Evolutionary conservation across 352 stramenopile species (phyloP).

Genomic region (Globisporangium iwayamae): DNA sequence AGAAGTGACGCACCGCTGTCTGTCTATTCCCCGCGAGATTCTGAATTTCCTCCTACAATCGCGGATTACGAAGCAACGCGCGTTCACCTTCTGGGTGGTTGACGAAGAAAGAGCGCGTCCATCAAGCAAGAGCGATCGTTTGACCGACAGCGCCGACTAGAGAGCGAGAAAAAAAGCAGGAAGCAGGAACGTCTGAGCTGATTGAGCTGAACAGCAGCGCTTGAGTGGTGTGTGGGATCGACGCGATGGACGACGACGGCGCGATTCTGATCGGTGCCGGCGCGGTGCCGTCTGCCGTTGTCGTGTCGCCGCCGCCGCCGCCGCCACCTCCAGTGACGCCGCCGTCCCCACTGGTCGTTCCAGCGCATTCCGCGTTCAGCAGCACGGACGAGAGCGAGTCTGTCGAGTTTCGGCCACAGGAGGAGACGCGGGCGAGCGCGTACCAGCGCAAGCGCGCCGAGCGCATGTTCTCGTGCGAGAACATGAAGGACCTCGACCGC

Average conservation of each 20-base stretch:
- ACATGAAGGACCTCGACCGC: conserved; percentile 31
- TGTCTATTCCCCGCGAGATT: background rate
- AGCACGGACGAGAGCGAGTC: background rate
- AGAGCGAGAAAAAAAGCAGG: no score
- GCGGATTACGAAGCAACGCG: background rate
- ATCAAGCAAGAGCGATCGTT: no score
- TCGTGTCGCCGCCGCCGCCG: conserved; percentile 1
- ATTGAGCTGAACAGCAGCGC: background rate
- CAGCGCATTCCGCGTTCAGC: background rate
- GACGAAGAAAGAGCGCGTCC: background rate
- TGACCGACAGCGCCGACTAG: no score
- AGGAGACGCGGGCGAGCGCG: conserved; percentile 3
- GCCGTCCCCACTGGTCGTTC: background rate
- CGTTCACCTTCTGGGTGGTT: background rate
- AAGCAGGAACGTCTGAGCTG: background rate
- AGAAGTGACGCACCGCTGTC: background rate
- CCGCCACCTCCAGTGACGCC: background rate
- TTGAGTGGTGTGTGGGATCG: background rate
- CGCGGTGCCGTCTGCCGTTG: background rate
- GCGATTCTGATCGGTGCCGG: background rate
- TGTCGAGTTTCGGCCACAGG: background rate
- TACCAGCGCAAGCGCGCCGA: conserved; percentile 18
- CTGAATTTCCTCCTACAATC: background rate
- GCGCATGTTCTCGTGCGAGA: conserved; percentile 22
- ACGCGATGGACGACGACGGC: background rate